Evolutionary conservation across 2,329 filamentous ascomycete species (phyloP).

Genomic region (Cadophora sp.): DNA sequence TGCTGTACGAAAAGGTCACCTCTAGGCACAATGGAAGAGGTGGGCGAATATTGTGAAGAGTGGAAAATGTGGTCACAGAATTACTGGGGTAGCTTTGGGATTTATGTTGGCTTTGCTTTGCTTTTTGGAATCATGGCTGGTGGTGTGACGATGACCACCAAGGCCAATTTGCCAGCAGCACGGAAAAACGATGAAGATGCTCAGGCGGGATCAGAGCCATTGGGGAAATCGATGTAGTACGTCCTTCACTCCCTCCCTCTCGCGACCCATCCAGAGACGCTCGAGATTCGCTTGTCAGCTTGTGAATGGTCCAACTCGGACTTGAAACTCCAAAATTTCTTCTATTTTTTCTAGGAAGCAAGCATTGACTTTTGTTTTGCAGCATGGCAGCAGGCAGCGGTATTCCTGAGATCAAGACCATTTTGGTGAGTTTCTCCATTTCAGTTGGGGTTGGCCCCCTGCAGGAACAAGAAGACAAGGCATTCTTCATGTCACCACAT

Average conservation of each 20-base stretch:
- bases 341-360: background rate
- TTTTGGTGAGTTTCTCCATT: constrained; percentile 39
- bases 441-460: background rate
- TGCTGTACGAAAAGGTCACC: constrained; percentile 52
- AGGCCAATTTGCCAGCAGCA: constrained; percentile 17
- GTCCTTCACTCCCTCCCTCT: background rate
- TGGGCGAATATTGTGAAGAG: constrained; percentile 40
- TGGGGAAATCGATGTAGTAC: constrained; percentile 59
- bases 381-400: constrained; percentile 62
- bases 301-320: background rate
- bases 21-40: constrained; percentile 20
- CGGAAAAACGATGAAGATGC: constrained; percentile 31
- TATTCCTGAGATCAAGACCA: constrained; percentile 68
- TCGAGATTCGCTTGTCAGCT: too few relatives aligned
- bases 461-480: background rate
- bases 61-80: constrained; percentile 40
- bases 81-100: constrained; percentile 52
- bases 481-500: background rate
- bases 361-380: background rate
- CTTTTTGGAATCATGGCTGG: constrained; percentile 57
- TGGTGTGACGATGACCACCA: constrained; percentile 57
- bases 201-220: constrained; percentile 21
- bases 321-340: too few relatives aligned
- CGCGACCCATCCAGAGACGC: too few relatives aligned
- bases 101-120: constrained; percentile 57